Percentiles rank a stretch among this genome's conserved stretches.
Conservation (phyloP, 2,329 filamentous ascomycete species). For the Claviceps sp. region DNA sequence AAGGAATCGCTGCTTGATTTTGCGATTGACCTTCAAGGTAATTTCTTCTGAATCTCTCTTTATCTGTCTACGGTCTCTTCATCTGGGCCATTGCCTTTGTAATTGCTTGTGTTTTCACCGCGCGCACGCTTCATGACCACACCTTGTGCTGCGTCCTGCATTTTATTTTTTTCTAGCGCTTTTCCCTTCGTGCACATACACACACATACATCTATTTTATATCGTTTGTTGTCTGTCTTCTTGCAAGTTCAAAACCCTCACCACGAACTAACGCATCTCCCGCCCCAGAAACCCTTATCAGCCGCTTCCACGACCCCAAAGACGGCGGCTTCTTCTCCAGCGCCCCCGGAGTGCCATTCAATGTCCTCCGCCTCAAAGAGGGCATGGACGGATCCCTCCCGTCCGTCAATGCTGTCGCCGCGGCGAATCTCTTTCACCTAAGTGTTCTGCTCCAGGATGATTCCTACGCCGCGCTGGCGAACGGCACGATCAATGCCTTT, state of each 20-base stretch:
- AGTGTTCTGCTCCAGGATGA: conserved; percentile 54
- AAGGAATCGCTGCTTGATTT: conserved; percentile 65
- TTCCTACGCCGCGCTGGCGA: conserved; percentile 49
- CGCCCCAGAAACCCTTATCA: conserved; percentile 51
- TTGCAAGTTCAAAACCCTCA: no score
- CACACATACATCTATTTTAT: no score
- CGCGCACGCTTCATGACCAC: not conserved
- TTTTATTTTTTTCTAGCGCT: no score
- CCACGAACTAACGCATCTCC: conserved; percentile 4
- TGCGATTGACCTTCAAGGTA: conserved; percentile 68
- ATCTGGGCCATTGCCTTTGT: no score
- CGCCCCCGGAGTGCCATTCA: conserved; percentile 45
- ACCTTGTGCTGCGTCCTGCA: not conserved
- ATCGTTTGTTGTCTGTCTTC: no score
- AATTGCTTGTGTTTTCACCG: no score
- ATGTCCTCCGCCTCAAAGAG: conserved; percentile 80
- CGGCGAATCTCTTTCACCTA: conserved; percentile 74
- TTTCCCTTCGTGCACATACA: no score
- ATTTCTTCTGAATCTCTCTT: conserved; percentile 11
- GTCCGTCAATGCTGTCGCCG: conserved; percentile 78
- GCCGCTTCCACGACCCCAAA: conserved; percentile 60
- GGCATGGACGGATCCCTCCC: conserved; percentile 90
- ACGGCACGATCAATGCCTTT: conserved; percentile 69
- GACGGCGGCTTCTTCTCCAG: conserved; percentile 65
- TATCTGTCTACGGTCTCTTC: no score